Base-by-base conservation (phyloP, 495 filamentous ascomycete species). In the Poronia punctata region DNA sequence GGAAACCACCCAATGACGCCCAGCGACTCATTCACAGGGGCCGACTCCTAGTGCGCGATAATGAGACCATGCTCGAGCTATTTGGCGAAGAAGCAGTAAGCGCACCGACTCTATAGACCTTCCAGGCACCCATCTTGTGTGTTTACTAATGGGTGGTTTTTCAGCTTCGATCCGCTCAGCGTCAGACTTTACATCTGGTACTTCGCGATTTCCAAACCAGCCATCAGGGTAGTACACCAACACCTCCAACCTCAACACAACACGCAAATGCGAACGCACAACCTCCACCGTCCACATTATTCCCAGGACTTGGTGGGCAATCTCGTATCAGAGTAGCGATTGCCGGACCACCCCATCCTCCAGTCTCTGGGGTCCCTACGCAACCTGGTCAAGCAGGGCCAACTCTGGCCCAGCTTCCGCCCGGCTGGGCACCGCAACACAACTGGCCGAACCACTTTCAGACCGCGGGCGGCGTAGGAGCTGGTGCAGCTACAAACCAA, bases 11-110 rank as follows among this genome's bases (percentile, higher is more conserved):
- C 3, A 62, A 72, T 52, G 75, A 58, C 3, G 64, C 63, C 3
- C 82, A 86, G 51, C 67, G 81, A 8, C 53, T 88, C 29, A 86
- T 87, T 18, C 78, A 83, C 46, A 64, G 74, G 40, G 84, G 83
- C 6, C 75, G 74, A 34, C 57, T 76, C 23, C 63, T 86, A 14
- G 43, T 57, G 14, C 66, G 70, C 42, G 70, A 80, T 14, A 60
- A 47, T 12, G 67, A 70, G 19, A 80, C 69, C 0, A 62, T 88
- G 53, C 48, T 66, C 29, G 71, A 75, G 12, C 54, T 85, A 0
- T 74, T 87, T 49, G 71, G 71, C 3, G 60, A 69, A 34, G 59
- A 72, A 20, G 51, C 70, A 43, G 82, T 85, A 64, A 49, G n/a
- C n/a, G n/a, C n/a, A n/a, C n/a, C n/a, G n/a, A n/a, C n/a, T n/a